Percentiles rank a stretch among this genome's conserved stretches.
Conservation (phyloP, 2,329 filamentous ascomycete species). For the Trichoderma polysporum region DNA sequence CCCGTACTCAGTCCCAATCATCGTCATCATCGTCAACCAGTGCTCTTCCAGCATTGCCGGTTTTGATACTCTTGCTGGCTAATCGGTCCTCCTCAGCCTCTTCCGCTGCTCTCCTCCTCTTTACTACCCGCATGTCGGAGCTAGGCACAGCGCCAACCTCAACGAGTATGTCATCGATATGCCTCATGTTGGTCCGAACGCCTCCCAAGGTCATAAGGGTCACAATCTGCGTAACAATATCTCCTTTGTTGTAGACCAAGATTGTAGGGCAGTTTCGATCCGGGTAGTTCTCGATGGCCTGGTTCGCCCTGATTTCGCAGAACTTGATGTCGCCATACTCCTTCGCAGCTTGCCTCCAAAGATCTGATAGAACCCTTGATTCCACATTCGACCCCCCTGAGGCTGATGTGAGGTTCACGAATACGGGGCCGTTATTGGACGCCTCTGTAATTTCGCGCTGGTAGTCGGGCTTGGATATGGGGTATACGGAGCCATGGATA, state of each 20-base stretch:
- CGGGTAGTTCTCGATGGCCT: slow-evolving; percentile 96
- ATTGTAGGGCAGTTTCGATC: slow-evolving; percentile 94
- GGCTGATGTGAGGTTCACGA: slow-evolving; percentile 81
- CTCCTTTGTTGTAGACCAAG: slow-evolving; percentile 85
- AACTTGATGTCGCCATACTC: slow-evolving; percentile 97
- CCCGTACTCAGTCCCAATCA: slow-evolving; percentile 57
- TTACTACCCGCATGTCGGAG: slow-evolving; percentile 74
- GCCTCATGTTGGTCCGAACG: slow-evolving; percentile 64
- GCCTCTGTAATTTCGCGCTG: slow-evolving; percentile 87
- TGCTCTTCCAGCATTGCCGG: slow-evolving; percentile 48
- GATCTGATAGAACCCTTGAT: slow-evolving; percentile 75
- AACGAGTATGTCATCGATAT: slow-evolving; percentile 79
- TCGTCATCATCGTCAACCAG: slow-evolving; percentile 49
- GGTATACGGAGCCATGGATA: slow-evolving; percentile 87
- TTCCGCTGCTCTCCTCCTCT: slow-evolving; percentile 58
- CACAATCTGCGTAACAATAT: slow-evolving; percentile 90
- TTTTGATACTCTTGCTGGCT: slow-evolving; percentile 49
- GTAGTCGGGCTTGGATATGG: slow-evolving; percentile 92
- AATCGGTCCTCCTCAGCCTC: slow-evolving; percentile 60
- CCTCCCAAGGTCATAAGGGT: slow-evolving; percentile 80
- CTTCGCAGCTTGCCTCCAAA: slow-evolving; percentile 80
- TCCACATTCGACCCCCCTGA: slow-evolving; percentile 75
- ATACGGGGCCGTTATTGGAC: slow-evolving; percentile 64
- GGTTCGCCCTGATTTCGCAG: slow-evolving; percentile 86
- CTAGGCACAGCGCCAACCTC: slow-evolving; percentile 77